Evolutionary conservation across 345 rosid genomes (phyloP), one percentile per base, ranked within the genome.

Genomic region (Turnera subulata): DNA sequence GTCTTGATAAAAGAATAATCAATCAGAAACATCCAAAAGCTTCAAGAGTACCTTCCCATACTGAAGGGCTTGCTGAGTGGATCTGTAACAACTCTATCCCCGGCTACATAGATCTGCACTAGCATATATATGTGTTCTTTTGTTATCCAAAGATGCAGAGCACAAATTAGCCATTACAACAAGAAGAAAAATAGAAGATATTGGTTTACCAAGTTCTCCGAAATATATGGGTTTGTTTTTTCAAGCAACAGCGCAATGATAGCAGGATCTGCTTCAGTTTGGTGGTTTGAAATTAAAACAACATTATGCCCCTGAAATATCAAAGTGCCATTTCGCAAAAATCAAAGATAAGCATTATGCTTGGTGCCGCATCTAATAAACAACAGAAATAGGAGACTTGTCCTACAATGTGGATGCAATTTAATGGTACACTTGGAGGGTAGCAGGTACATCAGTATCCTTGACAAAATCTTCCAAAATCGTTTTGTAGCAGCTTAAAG

Each of bases 41-140:
- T 23, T 43, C 24, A 16, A 10, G 37, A 77, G 67, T 70, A 93
- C 97, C 99, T 89, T 79, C 99, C 99, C 80, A 93, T 84, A 70
- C 99, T 93, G 77, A 93, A 93, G 48, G 99, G 99, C 82, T 85
- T 86, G 82, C 99, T 84, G 61, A 93, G 97, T 76, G 96, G 89
- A 78, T 93, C 99, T 47, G 91, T 83, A 40, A 93, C 56, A 64
- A 93, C 99, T 74, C 99, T 84, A 75, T 93, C 99, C 62, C 99
- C 97, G 56, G 99, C 99, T 39, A 93, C 80, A 65, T 86, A 93
- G 56, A 71, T 82, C 99, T 93, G 76, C 78, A 75, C 52, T 62
- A 21, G 49, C 39, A 51, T 24, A 62, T 13, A n/a, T 26, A 64
- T n/a, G n/a, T n/a, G 40, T 54, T 32, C 44, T 29, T 46, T 50